These are phyloP conservation scores for Xylariaceae sp. DNA, from an alignment of 2,329 filamentous ascomycete species.

Conservation along the genomic window DNA sequence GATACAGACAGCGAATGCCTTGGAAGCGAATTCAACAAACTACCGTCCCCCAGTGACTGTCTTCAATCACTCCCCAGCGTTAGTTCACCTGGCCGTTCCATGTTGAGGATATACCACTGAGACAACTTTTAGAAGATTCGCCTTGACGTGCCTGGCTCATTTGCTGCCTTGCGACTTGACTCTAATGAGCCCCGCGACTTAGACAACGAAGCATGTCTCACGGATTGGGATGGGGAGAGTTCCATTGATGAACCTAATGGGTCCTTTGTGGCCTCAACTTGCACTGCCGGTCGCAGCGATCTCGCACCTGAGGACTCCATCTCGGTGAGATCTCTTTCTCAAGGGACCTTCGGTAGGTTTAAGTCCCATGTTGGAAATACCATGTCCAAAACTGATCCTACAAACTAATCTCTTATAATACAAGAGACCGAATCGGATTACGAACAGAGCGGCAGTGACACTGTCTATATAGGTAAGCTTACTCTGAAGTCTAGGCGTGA, in stretches of 20 bases:
- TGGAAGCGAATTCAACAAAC: not conserved
- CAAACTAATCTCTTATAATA: conserved; percentile 1
- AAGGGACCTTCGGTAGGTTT: conserved; percentile 6
- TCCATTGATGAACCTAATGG: conserved; percentile 1
- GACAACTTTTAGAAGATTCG: not conserved
- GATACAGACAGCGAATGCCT: not conserved
- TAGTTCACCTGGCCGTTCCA: not conserved
- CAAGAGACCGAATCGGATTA: not conserved
- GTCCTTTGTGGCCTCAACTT: not conserved
- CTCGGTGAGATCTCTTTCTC: conserved; percentile 3
- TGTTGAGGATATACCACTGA: not conserved
- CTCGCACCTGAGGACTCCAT: conserved; percentile 15
- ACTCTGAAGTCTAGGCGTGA: not conserved
- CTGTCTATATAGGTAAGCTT: conserved; percentile 8
- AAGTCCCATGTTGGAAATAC: not conserved
- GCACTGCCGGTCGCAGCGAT: not conserved
- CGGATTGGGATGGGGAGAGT: conserved; percentile 11
- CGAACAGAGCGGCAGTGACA: not conserved
- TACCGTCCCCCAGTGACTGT: not conserved
- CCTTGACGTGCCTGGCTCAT: not conserved
- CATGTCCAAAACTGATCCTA: not conserved
- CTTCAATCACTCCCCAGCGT: not conserved
- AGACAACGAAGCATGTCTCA: not conserved
- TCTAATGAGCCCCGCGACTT: not conserved
- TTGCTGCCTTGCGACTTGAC: conserved; percentile 4